phyloP scores from a whole-genome alignment of 352 stramenopile species.

The Phytophthora pini region DNA sequence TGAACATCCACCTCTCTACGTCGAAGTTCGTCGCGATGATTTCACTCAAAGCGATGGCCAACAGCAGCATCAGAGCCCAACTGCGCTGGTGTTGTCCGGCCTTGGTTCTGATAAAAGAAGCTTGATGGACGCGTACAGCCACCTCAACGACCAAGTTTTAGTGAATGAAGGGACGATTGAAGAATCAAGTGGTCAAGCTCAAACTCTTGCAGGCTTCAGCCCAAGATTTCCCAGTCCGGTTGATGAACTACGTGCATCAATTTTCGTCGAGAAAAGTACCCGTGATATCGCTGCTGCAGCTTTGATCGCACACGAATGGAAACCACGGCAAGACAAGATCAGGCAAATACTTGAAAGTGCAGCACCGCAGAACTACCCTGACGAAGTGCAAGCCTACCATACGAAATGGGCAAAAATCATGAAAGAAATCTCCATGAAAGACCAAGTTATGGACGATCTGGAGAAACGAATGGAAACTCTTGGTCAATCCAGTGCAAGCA shows the following conservation, averaged over 20 bases:
- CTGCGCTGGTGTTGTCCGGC: conserved; percentile 4
- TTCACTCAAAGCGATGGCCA: conserved; percentile 3
- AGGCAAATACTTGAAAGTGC: conserved; percentile 20
- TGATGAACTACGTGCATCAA: conserved; percentile 40
- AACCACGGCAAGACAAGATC: conserved; percentile 16
- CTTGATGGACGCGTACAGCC: conserved; percentile 38
- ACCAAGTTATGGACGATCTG: conserved; percentile 20
- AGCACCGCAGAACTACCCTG: neutral
- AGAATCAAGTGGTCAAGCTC: conserved; percentile 30
- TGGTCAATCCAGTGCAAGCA: conserved; percentile 7
- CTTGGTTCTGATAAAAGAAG: conserved; percentile 19
- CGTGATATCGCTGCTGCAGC: conserved; percentile 51
- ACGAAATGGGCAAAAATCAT: conserved; percentile 29
- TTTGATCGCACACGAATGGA: conserved; percentile 41
- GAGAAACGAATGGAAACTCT: conserved; percentile 32
- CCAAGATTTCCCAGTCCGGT: conserved; percentile 47
- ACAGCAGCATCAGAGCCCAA: conserved; percentile 3
- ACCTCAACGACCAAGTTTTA: conserved; percentile 48
- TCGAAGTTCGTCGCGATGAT: conserved; percentile 1
- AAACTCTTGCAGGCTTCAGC: conserved; percentile 33
- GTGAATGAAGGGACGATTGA: conserved; percentile 50
- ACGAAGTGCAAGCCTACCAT: conserved; percentile 28
- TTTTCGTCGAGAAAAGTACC: conserved; percentile 44
- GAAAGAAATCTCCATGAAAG: conserved; percentile 18
- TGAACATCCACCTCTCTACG: neutral